Evolutionary conservation across 495 filamentous ascomycete genomes (phyloP).

Genomic region (Recurvomyces mirabilis): DNA sequence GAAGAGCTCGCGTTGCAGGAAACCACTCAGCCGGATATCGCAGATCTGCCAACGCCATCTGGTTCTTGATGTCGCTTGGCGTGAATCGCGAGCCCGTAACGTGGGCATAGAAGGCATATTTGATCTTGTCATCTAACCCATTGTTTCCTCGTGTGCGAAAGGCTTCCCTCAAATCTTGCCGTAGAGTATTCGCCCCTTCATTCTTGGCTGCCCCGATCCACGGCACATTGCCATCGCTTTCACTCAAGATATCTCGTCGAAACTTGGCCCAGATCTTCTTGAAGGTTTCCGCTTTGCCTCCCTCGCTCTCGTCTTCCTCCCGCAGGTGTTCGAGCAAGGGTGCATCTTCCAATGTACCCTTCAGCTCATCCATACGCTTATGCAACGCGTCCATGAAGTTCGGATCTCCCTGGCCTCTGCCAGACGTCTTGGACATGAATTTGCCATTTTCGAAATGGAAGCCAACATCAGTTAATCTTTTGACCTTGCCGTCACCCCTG

Average conservation of each 20-base stretch:
- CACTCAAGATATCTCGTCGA: neutral
- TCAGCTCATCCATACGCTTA: conserved; percentile 4
- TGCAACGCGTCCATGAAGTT: conserved; percentile 7
- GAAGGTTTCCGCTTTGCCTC: conserved; percentile 1
- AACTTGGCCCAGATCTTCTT: conserved; percentile 11
- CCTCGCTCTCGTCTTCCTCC: conserved; percentile 1
- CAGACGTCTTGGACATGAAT: neutral
- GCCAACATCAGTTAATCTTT: too few relatives aligned
- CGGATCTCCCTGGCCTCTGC: neutral
- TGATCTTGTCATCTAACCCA: conserved; percentile 39
- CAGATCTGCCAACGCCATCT: conserved; percentile 61
- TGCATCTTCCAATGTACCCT: conserved; percentile 13
- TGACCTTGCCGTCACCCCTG: too few relatives aligned
- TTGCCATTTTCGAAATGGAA: too few relatives aligned
- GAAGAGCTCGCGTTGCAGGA: conserved; percentile 61
- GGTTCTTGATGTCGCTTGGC: conserved; percentile 40
- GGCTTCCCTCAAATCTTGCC: conserved; percentile 1
- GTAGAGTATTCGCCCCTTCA: neutral
- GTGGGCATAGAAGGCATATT: conserved; percentile 48
- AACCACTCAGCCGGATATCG: conserved; percentile 87
- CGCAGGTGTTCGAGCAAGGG: conserved; percentile 15
- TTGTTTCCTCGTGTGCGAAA: neutral
- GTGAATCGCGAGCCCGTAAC: conserved; percentile 37
- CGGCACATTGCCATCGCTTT: conserved; percentile 10
- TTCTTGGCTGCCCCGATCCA: neutral